Base-by-base conservation (phyloP, 2,329 filamentous ascomycete genomes). In the Hymenoscyphus infarciens region DNA sequence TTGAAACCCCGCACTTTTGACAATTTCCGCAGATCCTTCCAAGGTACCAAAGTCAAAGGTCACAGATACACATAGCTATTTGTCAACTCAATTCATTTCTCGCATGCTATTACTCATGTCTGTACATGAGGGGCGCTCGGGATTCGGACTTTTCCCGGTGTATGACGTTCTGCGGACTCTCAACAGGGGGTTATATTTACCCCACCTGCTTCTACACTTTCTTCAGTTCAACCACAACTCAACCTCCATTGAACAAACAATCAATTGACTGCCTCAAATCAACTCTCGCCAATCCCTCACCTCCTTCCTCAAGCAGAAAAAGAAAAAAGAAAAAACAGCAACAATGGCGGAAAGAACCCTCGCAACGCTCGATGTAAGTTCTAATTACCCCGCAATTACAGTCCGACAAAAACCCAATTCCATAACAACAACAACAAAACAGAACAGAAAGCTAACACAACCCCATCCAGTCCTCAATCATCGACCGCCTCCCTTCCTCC, bases 401-500 rank as follows among this genome's bases (percentile, higher is more conserved):
- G 19, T 22, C 38, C 22, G 33, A n/a, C 15, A 19, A 16, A 13
- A 39, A 25, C 22, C 22, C 8, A 35, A 22, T n/a, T 31, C 25
- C 57, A 13, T 13, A 35, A 59, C 15, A 5, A 31, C 38, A 16
- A 45, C 15, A 16, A 7, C n/a, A 29, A 45, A n/a, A 45, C 13
- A 13, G 33, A 29, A 45, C 29, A 5, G 33, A 29, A 15, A 35
- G 29, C 56, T 55, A 29, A 63, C 56, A 55, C 16, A 10, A 29
- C 29, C 3, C 11, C 39, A 16, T 27, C 5, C 55, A 91, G 88
- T 80, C 83, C 63, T 85, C 87, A 35, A 83, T 92, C 66, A 81
- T 83, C 64, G 83, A 85, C 66, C 83, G 86, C 68, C 87, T 96
- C 52, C 91, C 92, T 2, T 75, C 81, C 25, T 87, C 90, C 68